Evolutionary conservation across 2,329 filamentous ascomycete genomes (phyloP), one percentile per base, ranked within the genome.

Genomic region (Penicillium sp.): DNA sequence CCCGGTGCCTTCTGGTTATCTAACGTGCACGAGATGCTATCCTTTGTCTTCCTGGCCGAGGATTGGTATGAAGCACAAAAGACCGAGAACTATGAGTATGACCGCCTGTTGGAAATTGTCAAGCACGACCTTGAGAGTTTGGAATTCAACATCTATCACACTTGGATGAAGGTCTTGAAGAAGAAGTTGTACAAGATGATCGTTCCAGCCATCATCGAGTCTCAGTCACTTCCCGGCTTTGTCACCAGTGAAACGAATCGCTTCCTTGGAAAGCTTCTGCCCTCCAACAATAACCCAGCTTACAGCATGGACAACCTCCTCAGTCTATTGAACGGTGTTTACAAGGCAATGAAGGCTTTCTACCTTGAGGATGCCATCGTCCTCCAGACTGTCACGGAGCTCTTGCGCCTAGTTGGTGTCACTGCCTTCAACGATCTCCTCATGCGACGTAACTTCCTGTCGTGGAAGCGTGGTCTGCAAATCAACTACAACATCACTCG

Each of bases 401-500:
- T 99, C 56, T 83, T 99, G 60, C 87, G 89, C 59, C 83, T 99
- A 47, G 94, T 99, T 56, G 94, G 94, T 63, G 94, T 99, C 38
- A 99, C 94, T 1, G 94, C 94, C 4, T 99, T 99, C 81, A 99
- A 99, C 75, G 94, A 99, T 74, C 81, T 99, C 62, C 84, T 99
- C 66, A 97, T 99, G 93, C 87, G 94, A 69, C 86, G 94, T 68
- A 97, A 97, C 78, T 99, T 99, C 85, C 85, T 99, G 57, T 97
- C 93, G 0, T 99, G 94, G 94, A 99, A 99, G 83, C 91, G 94
- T 76, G 94, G 94, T 68, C 85, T 99, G 54, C 94, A 99, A 77
- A 99, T 99, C 80, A 99, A 99, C 80, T 99, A 99, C 83, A 99
- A 99, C 80, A 99, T 99, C 75, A 99, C 94, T 25, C 87, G 94